Conservation (phyloP, 2,329 filamentous ascomycete genomes). For the Fusarium heterosporum region DNA sequence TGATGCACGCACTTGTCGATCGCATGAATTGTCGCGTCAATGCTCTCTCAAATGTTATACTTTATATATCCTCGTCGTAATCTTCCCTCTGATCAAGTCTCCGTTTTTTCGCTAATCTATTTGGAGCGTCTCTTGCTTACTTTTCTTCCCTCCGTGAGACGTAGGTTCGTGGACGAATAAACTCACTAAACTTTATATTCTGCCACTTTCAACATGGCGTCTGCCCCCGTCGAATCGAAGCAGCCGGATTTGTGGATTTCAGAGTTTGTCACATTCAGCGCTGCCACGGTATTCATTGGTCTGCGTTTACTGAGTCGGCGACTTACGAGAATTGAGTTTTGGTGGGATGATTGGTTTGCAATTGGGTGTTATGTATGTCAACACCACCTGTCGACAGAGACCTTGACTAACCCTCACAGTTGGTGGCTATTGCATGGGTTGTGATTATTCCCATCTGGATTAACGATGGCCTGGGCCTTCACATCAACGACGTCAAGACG, state of each 20-base stretch:
- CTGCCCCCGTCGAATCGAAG: slow-evolving; percentile 20
- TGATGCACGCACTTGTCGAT: slow-evolving; percentile 16
- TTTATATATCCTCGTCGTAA: slow-evolving; percentile 8
- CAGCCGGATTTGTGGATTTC: slow-evolving; percentile 33
- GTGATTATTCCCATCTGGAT: slow-evolving; percentile 36
- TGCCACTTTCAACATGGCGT: slow-evolving; percentile 9
- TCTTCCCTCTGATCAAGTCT: background rate
- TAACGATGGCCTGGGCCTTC: slow-evolving; percentile 30
- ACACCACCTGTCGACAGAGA: rapidly evolving
- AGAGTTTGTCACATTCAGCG: slow-evolving; percentile 29
- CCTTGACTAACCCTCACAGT: slow-evolving; percentile 13
- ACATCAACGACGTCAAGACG: slow-evolving; percentile 28
- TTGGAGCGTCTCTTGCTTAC: slow-evolving; percentile 4
- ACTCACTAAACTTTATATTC: background rate
- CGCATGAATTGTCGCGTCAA: slow-evolving; percentile 4
- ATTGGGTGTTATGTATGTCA: slow-evolving; percentile 27
- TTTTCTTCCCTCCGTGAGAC: background rate
- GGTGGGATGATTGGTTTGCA: slow-evolving; percentile 41
- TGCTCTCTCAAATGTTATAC: background rate
- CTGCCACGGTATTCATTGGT: slow-evolving; percentile 28
- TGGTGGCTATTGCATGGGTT: slow-evolving; percentile 32
- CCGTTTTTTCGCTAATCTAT: slow-evolving; percentile 31
- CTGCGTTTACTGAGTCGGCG: slow-evolving; percentile 31
- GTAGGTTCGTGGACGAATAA: background rate
- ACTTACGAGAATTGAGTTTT: slow-evolving; percentile 32